These are phyloP conservation scores for Cicer judaicum DNA, from an alignment of 306 rosid genomes.

Conservation along the genomic window DNA sequence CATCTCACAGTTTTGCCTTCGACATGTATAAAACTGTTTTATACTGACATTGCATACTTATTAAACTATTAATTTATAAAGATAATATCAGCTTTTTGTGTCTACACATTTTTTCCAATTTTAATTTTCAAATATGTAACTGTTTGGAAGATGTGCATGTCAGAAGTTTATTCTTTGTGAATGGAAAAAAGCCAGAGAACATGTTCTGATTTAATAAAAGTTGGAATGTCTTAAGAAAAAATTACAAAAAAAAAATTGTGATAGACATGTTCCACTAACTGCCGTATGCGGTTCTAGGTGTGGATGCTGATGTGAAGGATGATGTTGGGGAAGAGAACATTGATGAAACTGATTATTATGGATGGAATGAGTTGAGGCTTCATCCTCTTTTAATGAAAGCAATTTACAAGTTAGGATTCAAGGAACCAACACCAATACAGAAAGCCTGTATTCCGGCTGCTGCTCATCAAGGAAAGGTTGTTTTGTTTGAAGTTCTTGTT, in stretches of 20 bases:
- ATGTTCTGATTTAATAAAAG: neutral
- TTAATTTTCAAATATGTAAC: neutral
- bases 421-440: conserved; percentile 92
- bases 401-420: conserved; percentile 77
- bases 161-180: neutral
- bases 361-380: conserved; percentile 93
- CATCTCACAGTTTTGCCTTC: no score
- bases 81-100: neutral
- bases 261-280: conserved; percentile 18
- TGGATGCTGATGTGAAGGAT: conserved; percentile 50
- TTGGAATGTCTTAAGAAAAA: neutral
- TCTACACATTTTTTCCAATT: neutral
- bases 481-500: conserved; percentile 50
- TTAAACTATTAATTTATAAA: neutral
- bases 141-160: neutral
- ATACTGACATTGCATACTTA: no score
- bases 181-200: neutral
- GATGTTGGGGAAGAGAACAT: conserved; percentile 53
- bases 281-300: conserved; percentile 44
- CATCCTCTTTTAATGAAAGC: conserved; percentile 86
- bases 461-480: conserved; percentile 98
- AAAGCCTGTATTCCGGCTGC: conserved; percentile 95
- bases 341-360: conserved; percentile 78
- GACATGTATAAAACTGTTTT: no score
- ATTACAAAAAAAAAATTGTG: neutral